Percentiles rank a stretch among this genome's conserved stretches.
These are phyloP conservation scores for Cryptomeria japonica DNA, from an alignment of 75 land plant species.

Conservation along the genomic window DNA sequence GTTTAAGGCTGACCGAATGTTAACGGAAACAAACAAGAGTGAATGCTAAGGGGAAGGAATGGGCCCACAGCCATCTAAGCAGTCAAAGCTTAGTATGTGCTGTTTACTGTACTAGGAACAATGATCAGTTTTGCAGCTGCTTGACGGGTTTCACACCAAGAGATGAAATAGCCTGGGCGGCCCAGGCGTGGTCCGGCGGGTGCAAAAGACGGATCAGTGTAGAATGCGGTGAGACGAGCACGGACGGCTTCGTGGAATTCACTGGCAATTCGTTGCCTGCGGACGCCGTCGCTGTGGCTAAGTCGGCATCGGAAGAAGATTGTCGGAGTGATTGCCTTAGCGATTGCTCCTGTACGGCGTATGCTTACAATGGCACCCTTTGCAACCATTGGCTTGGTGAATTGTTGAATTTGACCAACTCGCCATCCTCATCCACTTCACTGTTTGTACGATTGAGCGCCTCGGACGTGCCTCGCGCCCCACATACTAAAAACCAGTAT, in stretches of 20 bases:
- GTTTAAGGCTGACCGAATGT: too few relatives aligned
- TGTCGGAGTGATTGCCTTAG: constrained; percentile 25
- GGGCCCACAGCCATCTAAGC: too few relatives aligned
- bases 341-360: constrained; percentile 26
- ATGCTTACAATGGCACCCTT: neutral
- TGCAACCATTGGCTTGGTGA: constrained; percentile 33
- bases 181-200: constrained; percentile 33
- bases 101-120: constrained; percentile 22
- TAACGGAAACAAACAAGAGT: too few relatives aligned
- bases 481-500: too few relatives aligned
- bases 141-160: constrained; percentile 36
- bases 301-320: neutral
- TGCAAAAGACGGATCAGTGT: constrained; percentile 27
- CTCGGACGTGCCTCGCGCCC: too few relatives aligned
- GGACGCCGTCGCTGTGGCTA: neutral
- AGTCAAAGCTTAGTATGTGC: too few relatives aligned
- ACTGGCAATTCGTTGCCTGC: neutral
- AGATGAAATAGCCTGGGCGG: constrained; percentile 24
- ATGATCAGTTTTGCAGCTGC: constrained; percentile 40
- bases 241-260: constrained; percentile 17
- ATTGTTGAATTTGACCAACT: constrained; percentile 20
- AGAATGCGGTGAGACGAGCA: constrained; percentile 19
- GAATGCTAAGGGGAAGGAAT: too few relatives aligned
- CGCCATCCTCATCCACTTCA: neutral
- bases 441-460: neutral